These are phyloP conservation scores for Suillus paluster DNA, from an alignment of 768 basidiomycete genomes.

Conservation along the genomic window DNA sequence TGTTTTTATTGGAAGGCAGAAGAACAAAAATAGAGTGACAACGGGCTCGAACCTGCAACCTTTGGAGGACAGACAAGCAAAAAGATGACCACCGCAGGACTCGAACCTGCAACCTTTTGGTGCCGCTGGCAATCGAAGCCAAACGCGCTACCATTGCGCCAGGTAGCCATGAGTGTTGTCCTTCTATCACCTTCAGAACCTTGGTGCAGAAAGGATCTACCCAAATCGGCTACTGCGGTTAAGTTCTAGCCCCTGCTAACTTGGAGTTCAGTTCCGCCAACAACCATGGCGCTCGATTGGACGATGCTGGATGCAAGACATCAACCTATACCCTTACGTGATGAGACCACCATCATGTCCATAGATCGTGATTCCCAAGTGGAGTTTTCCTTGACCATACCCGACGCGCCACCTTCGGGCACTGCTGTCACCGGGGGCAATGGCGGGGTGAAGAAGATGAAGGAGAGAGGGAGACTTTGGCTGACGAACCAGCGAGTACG, in stretches of 20 bases:
- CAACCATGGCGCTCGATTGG: constrained; percentile 79
- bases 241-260: too few relatives aligned
- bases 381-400: constrained; percentile 62
- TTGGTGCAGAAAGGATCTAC: not conserved
- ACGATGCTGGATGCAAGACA: constrained; percentile 62
- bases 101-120: constrained; percentile 98
- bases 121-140: constrained; percentile 80
- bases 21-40: constrained; percentile 54
- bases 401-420: constrained; percentile 51
- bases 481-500: constrained; percentile 79
- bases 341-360: constrained; percentile 62
- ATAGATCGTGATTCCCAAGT: constrained; percentile 52
- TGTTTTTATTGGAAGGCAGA: constrained; percentile 5
- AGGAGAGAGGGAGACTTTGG: constrained; percentile 59
- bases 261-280: not conserved
- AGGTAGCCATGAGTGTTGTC: constrained; percentile 58
- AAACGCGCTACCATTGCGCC: constrained; percentile 96
- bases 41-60: constrained; percentile 97
- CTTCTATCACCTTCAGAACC: not conserved
- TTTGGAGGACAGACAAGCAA: constrained; percentile 36
- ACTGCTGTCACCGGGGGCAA: constrained; percentile 53
- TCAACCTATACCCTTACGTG: constrained; percentile 63
- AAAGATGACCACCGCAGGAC: constrained; percentile 85
- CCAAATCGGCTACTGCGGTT: not conserved
- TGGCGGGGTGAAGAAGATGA: constrained; percentile 59